These are phyloP conservation scores for Ceraceosorus bombacis DNA, from an alignment of 1,284 basidiomycete genomes.

Conservation along the genomic window DNA sequence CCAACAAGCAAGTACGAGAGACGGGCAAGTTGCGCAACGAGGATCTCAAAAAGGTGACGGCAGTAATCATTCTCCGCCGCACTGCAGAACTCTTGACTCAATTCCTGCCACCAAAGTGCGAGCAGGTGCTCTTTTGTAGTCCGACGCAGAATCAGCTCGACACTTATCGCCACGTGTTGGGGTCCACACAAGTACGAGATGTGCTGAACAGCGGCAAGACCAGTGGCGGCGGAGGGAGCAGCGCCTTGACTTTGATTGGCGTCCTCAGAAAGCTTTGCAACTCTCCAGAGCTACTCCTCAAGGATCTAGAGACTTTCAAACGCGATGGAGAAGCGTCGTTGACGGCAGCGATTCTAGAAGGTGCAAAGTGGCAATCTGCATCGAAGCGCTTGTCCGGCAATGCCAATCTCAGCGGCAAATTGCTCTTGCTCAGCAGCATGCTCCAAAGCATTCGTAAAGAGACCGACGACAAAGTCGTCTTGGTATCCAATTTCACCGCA, in stretches of 20 bases:
- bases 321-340: slow-evolving; percentile 12
- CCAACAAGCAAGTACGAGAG: slow-evolving; percentile 63
- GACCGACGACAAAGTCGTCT: slow-evolving; percentile 61
- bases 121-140: slow-evolving; percentile 43
- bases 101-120: slow-evolving; percentile 83
- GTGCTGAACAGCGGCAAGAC: slow-evolving; percentile 23
- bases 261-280: slow-evolving; percentile 76
- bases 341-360: slow-evolving; percentile 22
- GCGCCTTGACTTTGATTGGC: slow-evolving; percentile 41
- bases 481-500: slow-evolving; percentile 52
- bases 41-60: slow-evolving; percentile 63
- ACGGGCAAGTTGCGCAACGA: slow-evolving; percentile 58
- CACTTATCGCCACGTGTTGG: slow-evolving; percentile 65
- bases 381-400: slow-evolving; percentile 24
- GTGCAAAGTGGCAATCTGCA: slow-evolving; percentile 21
- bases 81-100: slow-evolving; percentile 64
- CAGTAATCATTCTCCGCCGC: slow-evolving; percentile 81
- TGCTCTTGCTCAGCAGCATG: slow-evolving; percentile 67
- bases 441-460: slow-evolving; percentile 60
- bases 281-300: slow-evolving; percentile 74
- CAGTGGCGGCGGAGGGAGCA: slow-evolving; percentile 21
- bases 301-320: slow-evolving; percentile 54
- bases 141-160: slow-evolving; percentile 60
- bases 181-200: slow-evolving; percentile 25
- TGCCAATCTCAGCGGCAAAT: slow-evolving; percentile 51